Conservation (phyloP, 1,139 yeast genomes). For the Hemisphaericaspora xylofermentans region DNA sequence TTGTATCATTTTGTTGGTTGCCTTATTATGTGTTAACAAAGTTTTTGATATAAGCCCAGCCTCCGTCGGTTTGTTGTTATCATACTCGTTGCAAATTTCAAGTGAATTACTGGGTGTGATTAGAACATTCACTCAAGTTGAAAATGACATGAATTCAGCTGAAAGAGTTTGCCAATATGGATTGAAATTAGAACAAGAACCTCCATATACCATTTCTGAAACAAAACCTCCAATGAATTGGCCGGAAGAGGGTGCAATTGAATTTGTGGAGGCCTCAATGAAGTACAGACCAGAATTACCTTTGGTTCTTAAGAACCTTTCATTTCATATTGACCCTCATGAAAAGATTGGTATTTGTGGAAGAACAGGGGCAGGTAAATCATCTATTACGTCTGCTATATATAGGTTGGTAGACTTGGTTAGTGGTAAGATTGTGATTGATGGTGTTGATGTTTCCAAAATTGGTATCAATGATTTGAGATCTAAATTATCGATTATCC, state of each 20-base stretch:
- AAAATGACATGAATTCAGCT: slow-evolving; percentile 83
- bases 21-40: slow-evolving; percentile 62
- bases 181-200: slow-evolving; percentile 38
- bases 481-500: slow-evolving; percentile 40
- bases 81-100: slow-evolving; percentile 55
- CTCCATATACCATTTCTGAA: slow-evolving; percentile 47
- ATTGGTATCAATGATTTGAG: slow-evolving; percentile 35
- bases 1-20: slow-evolving; percentile 43
- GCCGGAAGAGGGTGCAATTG: slow-evolving; percentile 50
- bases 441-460: slow-evolving; percentile 55
- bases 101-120: slow-evolving; percentile 48
- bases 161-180: slow-evolving; percentile 79
- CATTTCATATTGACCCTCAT: slow-evolving; percentile 45
- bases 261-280: slow-evolving; percentile 57
- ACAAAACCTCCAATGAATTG: slow-evolving; percentile 51
- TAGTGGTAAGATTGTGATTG: slow-evolving; percentile 55
- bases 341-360: slow-evolving; percentile 77
- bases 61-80: slow-evolving; percentile 67
- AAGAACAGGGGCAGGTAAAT: slow-evolving; percentile 79
- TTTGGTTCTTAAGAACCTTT: slow-evolving; percentile 59
- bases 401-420: slow-evolving; percentile 59
- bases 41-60: slow-evolving; percentile 64
- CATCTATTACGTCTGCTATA: slow-evolving; percentile 65
- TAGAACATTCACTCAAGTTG: slow-evolving; percentile 64
- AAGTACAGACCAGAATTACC: slow-evolving; percentile 79